Conservation (phyloP, 148 eudicot genomes). For the Arctostaphylos glauca region DNA sequence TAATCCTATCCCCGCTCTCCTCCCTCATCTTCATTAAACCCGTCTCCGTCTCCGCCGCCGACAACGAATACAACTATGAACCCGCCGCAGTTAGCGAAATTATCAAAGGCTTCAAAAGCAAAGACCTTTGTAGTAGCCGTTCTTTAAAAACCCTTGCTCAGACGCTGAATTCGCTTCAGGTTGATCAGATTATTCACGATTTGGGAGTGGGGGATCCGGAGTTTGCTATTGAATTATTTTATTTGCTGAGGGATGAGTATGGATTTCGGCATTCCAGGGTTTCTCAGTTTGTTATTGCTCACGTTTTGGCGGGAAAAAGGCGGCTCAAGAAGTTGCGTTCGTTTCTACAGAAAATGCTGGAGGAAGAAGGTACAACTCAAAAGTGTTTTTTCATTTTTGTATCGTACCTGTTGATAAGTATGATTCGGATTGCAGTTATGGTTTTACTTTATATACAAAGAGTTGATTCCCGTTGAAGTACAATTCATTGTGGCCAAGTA, state of each 20-base stretch:
- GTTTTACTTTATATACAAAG: background rate
- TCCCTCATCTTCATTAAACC: constrained; percentile 26
- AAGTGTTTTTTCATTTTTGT: background rate
- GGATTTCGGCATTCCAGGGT: constrained; percentile 46
- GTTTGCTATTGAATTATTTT: constrained; percentile 41
- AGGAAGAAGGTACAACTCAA: constrained; percentile 45
- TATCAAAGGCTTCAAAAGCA: constrained; percentile 18
- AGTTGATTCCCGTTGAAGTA: background rate
- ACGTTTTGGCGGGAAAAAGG: constrained; percentile 45
- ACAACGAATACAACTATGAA: background rate
- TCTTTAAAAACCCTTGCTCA: constrained; percentile 23
- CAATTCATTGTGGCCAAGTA: background rate
- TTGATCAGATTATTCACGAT: constrained; percentile 37
- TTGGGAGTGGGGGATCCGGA: constrained; percentile 27
- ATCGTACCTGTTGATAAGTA: too few relatives aligned
- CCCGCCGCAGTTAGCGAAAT: constrained; percentile 19
- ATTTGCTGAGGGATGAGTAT: constrained; percentile 37
- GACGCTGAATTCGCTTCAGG: constrained; percentile 23
- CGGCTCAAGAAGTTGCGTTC: constrained; percentile 35
- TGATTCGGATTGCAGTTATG: background rate
- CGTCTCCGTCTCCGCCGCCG: constrained; percentile 19
- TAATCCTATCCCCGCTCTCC: constrained; percentile 8
- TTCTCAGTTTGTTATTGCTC: constrained; percentile 51
- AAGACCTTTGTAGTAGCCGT: constrained; percentile 17
- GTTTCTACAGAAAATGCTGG: constrained; percentile 32